Evolutionary conservation across 2,329 filamentous ascomycete species (phyloP).

Genomic region (Cryoendolithus antarcticus): DNA sequence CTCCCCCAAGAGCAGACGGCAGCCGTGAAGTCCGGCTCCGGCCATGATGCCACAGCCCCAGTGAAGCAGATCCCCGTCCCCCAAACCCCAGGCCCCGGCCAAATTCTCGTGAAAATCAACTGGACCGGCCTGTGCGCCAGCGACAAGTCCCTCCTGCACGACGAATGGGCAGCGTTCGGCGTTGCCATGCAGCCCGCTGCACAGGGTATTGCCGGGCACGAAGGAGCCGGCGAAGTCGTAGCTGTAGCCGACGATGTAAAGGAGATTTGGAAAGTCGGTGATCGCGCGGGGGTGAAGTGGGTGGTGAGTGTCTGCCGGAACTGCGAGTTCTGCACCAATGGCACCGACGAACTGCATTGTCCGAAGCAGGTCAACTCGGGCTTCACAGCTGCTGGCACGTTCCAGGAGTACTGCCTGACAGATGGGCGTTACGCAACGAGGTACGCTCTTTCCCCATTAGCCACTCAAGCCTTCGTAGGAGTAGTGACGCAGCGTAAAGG

Average conservation of each 20-base stretch:
- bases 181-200: constrained; percentile 18
- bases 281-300: constrained; percentile 23
- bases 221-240: constrained; percentile 20
- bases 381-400: constrained; percentile 27
- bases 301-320: constrained; percentile 16
- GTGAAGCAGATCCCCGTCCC: constrained; percentile 22
- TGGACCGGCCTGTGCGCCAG: constrained; percentile 22
- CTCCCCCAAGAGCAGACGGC: constrained; percentile 25
- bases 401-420: constrained; percentile 25
- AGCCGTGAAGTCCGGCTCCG: constrained; percentile 24
- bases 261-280: constrained; percentile 18
- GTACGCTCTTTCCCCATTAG: not conserved
- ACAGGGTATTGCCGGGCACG: constrained; percentile 20
- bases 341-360: constrained; percentile 26
- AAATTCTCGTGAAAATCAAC: constrained; percentile 26
- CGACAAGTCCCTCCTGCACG: constrained; percentile 25
- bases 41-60: constrained; percentile 16
- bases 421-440: constrained; percentile 25
- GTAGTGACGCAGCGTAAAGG: constrained; percentile 28
- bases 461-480: not conserved
- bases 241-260: constrained; percentile 15
- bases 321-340: constrained; percentile 23
- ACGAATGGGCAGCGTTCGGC: constrained; percentile 24
- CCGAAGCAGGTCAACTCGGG: constrained; percentile 25
- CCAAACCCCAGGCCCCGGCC: constrained; percentile 18